A percentile compares a stretch with the other conserved stretches of the same genome.
Conservation (phyloP, 495 filamentous ascomycete genomes). For the Penicillium salamii region DNA sequence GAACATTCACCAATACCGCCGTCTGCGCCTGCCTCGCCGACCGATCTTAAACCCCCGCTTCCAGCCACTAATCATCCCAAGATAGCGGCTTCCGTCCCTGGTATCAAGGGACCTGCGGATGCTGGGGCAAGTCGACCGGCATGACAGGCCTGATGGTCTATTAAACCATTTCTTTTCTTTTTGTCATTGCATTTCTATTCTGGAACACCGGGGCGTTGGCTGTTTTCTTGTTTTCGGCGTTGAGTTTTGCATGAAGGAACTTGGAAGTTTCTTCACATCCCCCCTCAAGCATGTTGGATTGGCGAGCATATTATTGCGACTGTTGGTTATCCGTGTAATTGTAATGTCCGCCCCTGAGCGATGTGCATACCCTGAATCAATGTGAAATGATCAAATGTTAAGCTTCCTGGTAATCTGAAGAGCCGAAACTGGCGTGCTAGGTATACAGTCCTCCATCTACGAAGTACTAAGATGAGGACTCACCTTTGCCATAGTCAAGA, state of each 20-base stretch:
- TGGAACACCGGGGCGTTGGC: conserved; percentile 3
- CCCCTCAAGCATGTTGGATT: conserved; percentile 24
- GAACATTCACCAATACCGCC: conserved; percentile 33
- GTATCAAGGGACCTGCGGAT: conserved; percentile 24
- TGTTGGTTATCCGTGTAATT: conserved; percentile 19
- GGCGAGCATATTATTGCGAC: conserved; percentile 19
- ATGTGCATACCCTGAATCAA: conserved; percentile 21
- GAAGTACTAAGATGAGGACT: too few species aligned
- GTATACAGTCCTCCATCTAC: too few species aligned
- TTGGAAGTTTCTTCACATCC: conserved; percentile 13
- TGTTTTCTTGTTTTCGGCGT: conserved; percentile 7
- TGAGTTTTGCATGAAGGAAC: conserved; percentile 23
- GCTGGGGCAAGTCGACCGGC: conserved; percentile 36
- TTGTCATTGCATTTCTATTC: conserved; percentile 11
- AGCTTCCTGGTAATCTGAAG: not conserved
- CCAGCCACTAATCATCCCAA: conserved; percentile 28
- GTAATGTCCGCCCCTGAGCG: conserved; percentile 19
- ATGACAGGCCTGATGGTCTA: conserved; percentile 16
- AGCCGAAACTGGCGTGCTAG: too few species aligned
- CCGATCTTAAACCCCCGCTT: conserved; percentile 33
- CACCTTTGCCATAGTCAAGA: too few species aligned
- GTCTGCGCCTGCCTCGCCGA: conserved; percentile 33
- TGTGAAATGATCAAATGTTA: conserved; percentile 3
- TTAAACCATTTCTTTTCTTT: not conserved
- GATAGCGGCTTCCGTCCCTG: conserved; percentile 13